phyloP scores from a whole-genome alignment of 495 filamentous ascomycete species.

The Aspergillus wentii region DNA sequence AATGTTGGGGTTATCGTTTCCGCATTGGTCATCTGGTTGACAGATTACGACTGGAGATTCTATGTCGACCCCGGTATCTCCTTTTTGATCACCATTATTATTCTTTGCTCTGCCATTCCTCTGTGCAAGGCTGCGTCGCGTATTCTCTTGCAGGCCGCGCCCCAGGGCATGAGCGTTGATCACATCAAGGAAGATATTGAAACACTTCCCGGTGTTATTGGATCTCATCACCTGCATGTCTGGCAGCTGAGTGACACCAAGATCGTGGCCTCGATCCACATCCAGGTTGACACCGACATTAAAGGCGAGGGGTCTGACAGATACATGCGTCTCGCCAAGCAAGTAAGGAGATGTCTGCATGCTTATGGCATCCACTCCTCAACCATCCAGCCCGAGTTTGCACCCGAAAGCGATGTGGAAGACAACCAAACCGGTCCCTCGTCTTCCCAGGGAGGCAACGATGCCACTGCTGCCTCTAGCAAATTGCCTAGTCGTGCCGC shows the following conservation, averaged over 20 bases:
- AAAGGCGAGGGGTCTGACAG: slow-evolving; percentile 65
- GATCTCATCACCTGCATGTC: slow-evolving; percentile 93
- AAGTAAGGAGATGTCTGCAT: slow-evolving; percentile 80
- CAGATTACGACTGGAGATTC: slow-evolving; percentile 58
- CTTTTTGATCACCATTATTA: slow-evolving; percentile 93
- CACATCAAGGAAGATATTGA: slow-evolving; percentile 92
- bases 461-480: slow-evolving; percentile 18
- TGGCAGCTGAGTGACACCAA: slow-evolving; percentile 97
- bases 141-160: slow-evolving; percentile 90
- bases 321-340: slow-evolving; percentile 84
- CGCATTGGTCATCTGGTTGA: slow-evolving; percentile 88
- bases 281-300: slow-evolving; percentile 77
- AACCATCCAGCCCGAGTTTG: slow-evolving; percentile 96
- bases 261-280: slow-evolving; percentile 84
- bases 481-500: slow-evolving; percentile 37
- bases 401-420: slow-evolving; percentile 54
- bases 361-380: slow-evolving; percentile 96
- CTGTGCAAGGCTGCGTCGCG: slow-evolving; percentile 90
- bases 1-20: slow-evolving; percentile 96
- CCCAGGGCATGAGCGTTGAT: slow-evolving; percentile 76
- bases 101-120: slow-evolving; percentile 84
- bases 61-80: slow-evolving; percentile 93
- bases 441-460: slow-evolving; percentile 18
- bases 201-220: slow-evolving; percentile 72
- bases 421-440: slow-evolving; percentile 26